Percentiles rank a stretch among this genome's conserved stretches.
Evolutionary conservation across 768 basidiomycete species (phyloP).

Genomic region (Phaffia tasmanica): DNA sequence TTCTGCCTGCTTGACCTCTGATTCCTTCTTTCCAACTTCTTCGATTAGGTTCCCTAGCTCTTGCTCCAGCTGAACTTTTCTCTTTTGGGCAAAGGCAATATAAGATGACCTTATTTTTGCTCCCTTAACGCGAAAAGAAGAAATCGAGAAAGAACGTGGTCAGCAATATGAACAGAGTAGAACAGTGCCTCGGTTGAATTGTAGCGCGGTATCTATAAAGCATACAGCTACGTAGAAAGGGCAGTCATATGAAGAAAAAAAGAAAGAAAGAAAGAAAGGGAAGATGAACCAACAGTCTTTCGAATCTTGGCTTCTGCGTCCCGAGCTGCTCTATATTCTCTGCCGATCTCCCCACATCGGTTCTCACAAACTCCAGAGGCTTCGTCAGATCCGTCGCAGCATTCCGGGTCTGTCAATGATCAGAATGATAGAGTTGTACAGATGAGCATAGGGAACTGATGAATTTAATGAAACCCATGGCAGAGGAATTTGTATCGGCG

Average conservation of each 20-base stretch:
- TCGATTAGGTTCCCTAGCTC: conserved; percentile 44
- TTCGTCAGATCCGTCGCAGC: conserved; percentile 96
- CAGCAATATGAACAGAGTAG: too few relatives aligned
- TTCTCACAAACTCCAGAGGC: conserved; percentile 61
- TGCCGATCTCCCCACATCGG: conserved; percentile 63
- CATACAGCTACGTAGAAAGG: too few relatives aligned
- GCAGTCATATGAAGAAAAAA: too few relatives aligned
- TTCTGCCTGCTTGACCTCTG: conserved; percentile 65
- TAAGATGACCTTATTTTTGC: conserved; percentile 83
- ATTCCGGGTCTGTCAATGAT: conserved; percentile 57
- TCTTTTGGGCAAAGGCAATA: conserved; percentile 73
- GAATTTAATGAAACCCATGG: not conserved
- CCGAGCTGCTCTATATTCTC: conserved; percentile 52
- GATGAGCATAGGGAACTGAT: not conserved
- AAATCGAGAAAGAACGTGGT: conserved; percentile 12
- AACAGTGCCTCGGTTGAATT: too few relatives aligned
- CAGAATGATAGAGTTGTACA: too few relatives aligned
- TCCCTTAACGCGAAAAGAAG: conserved; percentile 46
- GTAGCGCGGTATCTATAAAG: too few relatives aligned
- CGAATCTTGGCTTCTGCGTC: conserved; percentile 67
- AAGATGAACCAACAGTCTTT: conserved; percentile 53
- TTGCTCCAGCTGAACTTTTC: conserved; percentile 69
- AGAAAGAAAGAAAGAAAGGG: not conserved
- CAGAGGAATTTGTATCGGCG: conserved; percentile 32
- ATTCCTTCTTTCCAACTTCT: conserved; percentile 49